phyloP scores from a whole-genome alignment of 805 yeast genomes.

The Hagleromyces aurorensis region DNA sequence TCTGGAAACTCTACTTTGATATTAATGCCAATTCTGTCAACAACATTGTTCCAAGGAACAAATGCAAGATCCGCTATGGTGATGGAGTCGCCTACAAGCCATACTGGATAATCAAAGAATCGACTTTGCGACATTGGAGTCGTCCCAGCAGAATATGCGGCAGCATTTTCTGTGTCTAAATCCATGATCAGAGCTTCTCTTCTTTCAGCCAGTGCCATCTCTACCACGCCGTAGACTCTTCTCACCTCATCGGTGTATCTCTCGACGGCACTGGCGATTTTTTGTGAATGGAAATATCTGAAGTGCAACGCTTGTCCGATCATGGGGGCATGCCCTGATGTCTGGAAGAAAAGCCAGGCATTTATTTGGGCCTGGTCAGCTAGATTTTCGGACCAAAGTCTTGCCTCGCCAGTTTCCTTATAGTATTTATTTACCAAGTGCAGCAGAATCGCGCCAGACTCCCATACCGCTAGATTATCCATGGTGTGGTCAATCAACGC shows the following conservation, averaged over 20 bases:
- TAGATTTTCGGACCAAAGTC: slow-evolving; percentile 67
- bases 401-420: slow-evolving; percentile 57
- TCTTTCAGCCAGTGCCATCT: slow-evolving; percentile 89
- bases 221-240: slow-evolving; percentile 87
- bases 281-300: slow-evolving; percentile 79
- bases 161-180: slow-evolving; percentile 78
- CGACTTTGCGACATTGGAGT: slow-evolving; percentile 79
- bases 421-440: slow-evolving; percentile 67
- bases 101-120: slow-evolving; percentile 86
- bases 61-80: slow-evolving; percentile 87
- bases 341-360: slow-evolving; percentile 90
- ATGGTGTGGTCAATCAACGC: slow-evolving; percentile 83
- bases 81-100: slow-evolving; percentile 83
- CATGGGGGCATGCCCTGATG: slow-evolving; percentile 98
- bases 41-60: slow-evolving; percentile 96
- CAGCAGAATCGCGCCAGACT: slow-evolving; percentile 83
- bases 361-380: slow-evolving; percentile 77
- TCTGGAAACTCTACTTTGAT: slow-evolving; percentile 86
- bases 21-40: slow-evolving; percentile 84
- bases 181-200: slow-evolving; percentile 88
- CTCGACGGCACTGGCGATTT: slow-evolving; percentile 82
- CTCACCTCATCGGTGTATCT: slow-evolving; percentile 88
- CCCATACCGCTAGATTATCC: slow-evolving; percentile 84
- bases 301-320: slow-evolving; percentile 95
- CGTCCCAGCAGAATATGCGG: slow-evolving; percentile 79